Evolutionary conservation across 106 monocot species (phyloP).

Genomic region (Dioscorea zingiberensis): DNA sequence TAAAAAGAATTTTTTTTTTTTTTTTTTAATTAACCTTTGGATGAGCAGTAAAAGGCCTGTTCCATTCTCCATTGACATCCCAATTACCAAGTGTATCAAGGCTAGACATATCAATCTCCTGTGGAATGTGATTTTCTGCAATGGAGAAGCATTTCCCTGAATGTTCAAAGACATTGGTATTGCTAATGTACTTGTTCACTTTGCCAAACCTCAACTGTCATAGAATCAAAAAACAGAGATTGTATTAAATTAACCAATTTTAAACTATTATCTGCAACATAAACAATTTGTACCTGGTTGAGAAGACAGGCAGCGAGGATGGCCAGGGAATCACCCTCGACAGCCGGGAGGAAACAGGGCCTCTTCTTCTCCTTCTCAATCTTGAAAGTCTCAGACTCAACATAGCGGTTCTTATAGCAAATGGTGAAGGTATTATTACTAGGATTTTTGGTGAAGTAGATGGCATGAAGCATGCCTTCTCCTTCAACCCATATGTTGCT

Average conservation of each 20-base stretch:
- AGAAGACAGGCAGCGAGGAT: constrained; percentile 35
- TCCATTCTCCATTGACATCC: constrained; percentile 37
- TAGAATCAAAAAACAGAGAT: neutral
- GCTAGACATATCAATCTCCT: constrained; percentile 28
- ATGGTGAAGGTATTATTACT: constrained; percentile 16
- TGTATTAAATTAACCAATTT: neutral
- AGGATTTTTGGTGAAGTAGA: constrained; percentile 28
- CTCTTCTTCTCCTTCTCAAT: constrained; percentile 23
- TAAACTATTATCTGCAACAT: too few relatives aligned
- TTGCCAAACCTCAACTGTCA: constrained; percentile 44
- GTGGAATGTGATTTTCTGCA: constrained; percentile 36
- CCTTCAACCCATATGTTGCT: constrained; percentile 55
- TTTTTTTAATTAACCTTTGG: constrained; percentile 51
- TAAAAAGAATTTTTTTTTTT: too few relatives aligned
- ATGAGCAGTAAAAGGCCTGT: constrained; percentile 48
- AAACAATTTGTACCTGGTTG: constrained; percentile 16
- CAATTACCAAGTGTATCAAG: constrained; percentile 27
- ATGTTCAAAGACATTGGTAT: constrained; percentile 51
- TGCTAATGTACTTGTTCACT: constrained; percentile 33
- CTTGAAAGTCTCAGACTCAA: constrained; percentile 40
- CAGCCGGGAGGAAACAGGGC: constrained; percentile 42
- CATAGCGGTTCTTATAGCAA: constrained; percentile 41
- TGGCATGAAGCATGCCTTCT: constrained; percentile 61
- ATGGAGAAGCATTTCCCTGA: constrained; percentile 22
- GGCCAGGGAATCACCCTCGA: constrained; percentile 42